Conservation (phyloP, 176 grass and related monocot genomes). For the Bolboschoenus planiculmis region DNA sequence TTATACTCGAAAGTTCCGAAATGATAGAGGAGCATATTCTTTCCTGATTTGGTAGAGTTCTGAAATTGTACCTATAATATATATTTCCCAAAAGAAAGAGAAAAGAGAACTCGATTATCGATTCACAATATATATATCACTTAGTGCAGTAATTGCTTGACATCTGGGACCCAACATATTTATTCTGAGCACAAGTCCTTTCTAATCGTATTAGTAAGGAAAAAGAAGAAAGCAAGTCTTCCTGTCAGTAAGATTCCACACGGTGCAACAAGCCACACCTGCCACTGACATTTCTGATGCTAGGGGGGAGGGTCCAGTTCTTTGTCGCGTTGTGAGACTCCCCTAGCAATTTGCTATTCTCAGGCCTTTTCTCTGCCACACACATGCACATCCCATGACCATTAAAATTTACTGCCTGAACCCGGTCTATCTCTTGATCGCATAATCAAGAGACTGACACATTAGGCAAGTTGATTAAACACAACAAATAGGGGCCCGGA, state of each 20-base stretch:
- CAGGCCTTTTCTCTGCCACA: slow-evolving; percentile 11
- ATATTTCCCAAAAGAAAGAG: background rate
- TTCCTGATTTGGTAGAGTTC: background rate
- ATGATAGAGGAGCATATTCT: background rate
- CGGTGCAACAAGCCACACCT: too few relatives aligned
- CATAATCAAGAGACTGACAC: background rate
- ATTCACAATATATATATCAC: background rate
- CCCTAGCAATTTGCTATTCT: slow-evolving; percentile 5
- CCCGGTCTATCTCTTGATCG: background rate
- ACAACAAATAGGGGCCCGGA: background rate
- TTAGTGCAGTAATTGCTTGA: background rate
- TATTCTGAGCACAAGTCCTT: too few relatives aligned
- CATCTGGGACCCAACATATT: background rate
- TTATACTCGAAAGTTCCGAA: background rate
- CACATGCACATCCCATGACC: background rate
- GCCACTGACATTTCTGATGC: background rate
- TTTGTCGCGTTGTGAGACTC: background rate
- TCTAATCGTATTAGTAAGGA: too few relatives aligned
- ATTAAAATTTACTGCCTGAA: background rate
- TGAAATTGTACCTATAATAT: background rate
- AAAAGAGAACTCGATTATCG: background rate
- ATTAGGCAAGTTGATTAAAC: too few relatives aligned
- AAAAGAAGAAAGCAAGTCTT: too few relatives aligned
- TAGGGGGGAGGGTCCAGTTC: background rate
- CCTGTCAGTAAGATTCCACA: background rate